Conservation (phyloP, 495 filamentous ascomycete genomes). For the Daldinia vernicosa region DNA sequence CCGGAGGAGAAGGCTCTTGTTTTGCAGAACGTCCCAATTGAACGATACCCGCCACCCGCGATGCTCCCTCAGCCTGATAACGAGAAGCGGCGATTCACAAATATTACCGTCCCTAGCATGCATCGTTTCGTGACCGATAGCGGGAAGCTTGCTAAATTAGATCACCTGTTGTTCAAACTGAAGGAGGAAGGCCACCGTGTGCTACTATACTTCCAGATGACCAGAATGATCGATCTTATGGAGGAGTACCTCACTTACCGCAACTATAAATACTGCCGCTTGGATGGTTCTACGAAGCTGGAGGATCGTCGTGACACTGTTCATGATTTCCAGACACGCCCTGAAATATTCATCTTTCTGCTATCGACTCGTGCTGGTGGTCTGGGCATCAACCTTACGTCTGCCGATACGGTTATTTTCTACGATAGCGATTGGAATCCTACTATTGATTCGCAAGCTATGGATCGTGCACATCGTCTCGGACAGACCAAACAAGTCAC, state of each 20-base stretch:
- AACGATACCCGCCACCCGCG: slow-evolving; percentile 67
- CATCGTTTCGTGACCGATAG: slow-evolving; percentile 97
- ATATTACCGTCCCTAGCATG: slow-evolving; percentile 97
- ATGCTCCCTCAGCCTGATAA: slow-evolving; percentile 81
- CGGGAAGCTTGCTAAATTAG: slow-evolving; percentile 92
- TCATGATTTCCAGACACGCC: slow-evolving; percentile 90
- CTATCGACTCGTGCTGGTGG: slow-evolving; percentile 96
- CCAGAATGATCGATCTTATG: slow-evolving; percentile 99
- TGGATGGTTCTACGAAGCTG: slow-evolving; percentile 97
- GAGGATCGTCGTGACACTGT: slow-evolving; percentile 98
- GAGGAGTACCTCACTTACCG: slow-evolving; percentile 98
- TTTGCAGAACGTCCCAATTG: slow-evolving; percentile 69
- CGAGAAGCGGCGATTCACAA: slow-evolving; percentile 81
- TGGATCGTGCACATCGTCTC: slow-evolving; percentile 98
- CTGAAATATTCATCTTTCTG: slow-evolving; percentile 96
- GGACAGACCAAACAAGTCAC: slow-evolving; percentile 96
- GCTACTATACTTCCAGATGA: slow-evolving; percentile 99
- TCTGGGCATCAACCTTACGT: slow-evolving; percentile 95
- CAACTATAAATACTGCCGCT: slow-evolving; percentile 96
- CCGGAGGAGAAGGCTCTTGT: slow-evolving; percentile 78
- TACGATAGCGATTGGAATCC: slow-evolving; percentile 99
- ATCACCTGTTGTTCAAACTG: slow-evolving; percentile 83
- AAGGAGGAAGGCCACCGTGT: slow-evolving; percentile 95
- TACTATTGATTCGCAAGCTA: slow-evolving; percentile 97
- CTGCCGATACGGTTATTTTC: slow-evolving; percentile 95